Percentiles rank a stretch among this genome's conserved stretches.
Conservation (phyloP, 257 asterid species). For the Fraxinus pennsylvanica region DNA sequence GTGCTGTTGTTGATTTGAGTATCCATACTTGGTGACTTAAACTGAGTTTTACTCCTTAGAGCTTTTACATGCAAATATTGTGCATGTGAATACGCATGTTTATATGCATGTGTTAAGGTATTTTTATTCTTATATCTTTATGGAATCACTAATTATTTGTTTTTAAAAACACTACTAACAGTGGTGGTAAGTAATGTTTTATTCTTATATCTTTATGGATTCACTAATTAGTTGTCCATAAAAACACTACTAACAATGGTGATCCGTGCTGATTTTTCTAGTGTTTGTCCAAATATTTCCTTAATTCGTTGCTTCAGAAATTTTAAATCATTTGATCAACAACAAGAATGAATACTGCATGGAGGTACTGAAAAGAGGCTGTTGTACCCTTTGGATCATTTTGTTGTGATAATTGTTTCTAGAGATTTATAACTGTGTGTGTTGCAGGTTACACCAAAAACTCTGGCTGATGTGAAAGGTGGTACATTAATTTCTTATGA, state of each 20-base stretch:
- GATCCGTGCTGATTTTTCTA: slow-evolving; percentile 2
- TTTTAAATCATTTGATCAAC: slow-evolving; percentile 76
- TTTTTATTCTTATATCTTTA: background rate
- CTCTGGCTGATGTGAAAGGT: slow-evolving; percentile 97
- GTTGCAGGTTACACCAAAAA: slow-evolving; percentile 95
- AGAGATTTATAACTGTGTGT: slow-evolving; percentile 14
- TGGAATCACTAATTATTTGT: no score
- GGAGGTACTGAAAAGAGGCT: slow-evolving; percentile 61
- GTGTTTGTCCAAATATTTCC: slow-evolving; percentile 36
- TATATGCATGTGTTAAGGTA: background rate
- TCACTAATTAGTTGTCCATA: background rate
- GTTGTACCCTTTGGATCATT: slow-evolving; percentile 9
- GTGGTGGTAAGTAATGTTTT: background rate
- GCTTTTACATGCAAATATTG: background rate
- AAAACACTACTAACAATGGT: background rate
- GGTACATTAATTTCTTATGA: slow-evolving; percentile 94
- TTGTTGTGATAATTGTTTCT: background rate
- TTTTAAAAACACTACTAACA: no score
- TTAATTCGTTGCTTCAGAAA: slow-evolving; percentile 66
- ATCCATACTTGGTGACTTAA: slow-evolving; percentile 52
- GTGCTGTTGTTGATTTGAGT: slow-evolving; percentile 96
- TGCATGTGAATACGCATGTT: background rate
- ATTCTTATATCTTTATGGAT: background rate
- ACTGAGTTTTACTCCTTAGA: background rate
- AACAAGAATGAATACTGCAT: slow-evolving; percentile 96